Percentiles rank a stretch among this genome's conserved stretches.
Conservation (phyloP, 306 rosid species). For the Cicer chorassanicum region DNA sequence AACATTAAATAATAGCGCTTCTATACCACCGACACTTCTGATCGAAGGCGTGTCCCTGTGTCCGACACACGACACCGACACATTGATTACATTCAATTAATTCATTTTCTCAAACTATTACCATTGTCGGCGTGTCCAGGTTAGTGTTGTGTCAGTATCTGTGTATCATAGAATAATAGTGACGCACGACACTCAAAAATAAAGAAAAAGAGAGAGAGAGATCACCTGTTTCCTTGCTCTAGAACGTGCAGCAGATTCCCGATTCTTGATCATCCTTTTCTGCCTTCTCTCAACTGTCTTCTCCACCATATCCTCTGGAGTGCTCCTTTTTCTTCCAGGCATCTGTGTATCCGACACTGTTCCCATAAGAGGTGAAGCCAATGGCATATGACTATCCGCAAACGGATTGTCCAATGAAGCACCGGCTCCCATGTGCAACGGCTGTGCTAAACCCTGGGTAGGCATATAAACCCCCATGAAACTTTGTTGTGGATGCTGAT, state of each 20-base stretch:
- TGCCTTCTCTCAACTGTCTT: slow-evolving; percentile 96
- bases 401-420: slow-evolving; percentile 69
- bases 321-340: slow-evolving; percentile 79
- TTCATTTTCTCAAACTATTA: too few species aligned
- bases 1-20: background rate
- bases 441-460: slow-evolving; percentile 67
- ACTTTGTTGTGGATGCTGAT: slow-evolving; percentile 78
- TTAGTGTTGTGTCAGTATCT: too few species aligned
- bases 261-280: slow-evolving; percentile 95
- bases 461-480: slow-evolving; percentile 83
- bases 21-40: too few species aligned
- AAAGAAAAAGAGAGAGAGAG: slow-evolving; percentile 14
- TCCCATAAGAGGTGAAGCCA: slow-evolving; percentile 80
- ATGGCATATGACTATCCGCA: slow-evolving; percentile 66
- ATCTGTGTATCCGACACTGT: slow-evolving; percentile 69
- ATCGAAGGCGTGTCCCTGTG: too few species aligned
- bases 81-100: too few species aligned
- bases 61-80: too few species aligned
- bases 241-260: slow-evolving; percentile 99
- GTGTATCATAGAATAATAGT: too few species aligned
- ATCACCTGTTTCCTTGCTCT: slow-evolving; percentile 97
- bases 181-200: background rate
- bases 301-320: slow-evolving; percentile 75
- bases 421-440: slow-evolving; percentile 68
- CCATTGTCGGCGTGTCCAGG: too few species aligned